Conservation (phyloP, 108 stramenopile genomes). For the Cyclostephanos invisitatus region DNA sequence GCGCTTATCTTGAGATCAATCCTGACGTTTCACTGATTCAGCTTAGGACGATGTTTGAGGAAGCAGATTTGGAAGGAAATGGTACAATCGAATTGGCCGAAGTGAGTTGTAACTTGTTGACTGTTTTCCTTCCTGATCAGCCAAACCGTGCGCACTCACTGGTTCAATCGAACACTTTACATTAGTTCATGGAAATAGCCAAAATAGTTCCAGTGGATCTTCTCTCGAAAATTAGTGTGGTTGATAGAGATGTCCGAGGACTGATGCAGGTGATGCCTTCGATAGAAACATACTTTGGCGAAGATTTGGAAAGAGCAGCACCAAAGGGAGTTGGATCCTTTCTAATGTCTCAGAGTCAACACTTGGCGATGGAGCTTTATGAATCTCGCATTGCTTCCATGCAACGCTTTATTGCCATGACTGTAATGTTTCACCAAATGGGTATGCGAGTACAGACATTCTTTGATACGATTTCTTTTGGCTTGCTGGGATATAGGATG, state of each 20-base stretch:
- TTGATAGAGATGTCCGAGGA: conserved; percentile 61
- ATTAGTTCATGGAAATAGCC: conserved; percentile 34
- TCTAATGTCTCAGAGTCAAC: no score
- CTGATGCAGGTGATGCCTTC: conserved; percentile 57
- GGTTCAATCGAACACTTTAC: background rate
- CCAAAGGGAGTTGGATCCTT: conserved; percentile 34
- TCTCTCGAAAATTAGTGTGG: conserved; percentile 42
- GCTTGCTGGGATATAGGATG: conserved; percentile 60
- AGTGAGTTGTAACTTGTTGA: background rate
- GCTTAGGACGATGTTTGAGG: no score
- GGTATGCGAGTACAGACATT: conserved; percentile 64
- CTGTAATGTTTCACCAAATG: conserved; percentile 86
- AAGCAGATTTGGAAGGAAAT: conserved; percentile 22
- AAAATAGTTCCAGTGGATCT: conserved; percentile 30
- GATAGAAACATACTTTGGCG: conserved; percentile 71
- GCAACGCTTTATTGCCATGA: conserved; percentile 81
- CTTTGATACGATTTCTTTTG: conserved; percentile 63
- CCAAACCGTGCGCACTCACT: background rate
- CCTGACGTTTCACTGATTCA: no score
- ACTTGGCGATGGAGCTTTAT: no score
- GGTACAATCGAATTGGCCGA: conserved; percentile 32
- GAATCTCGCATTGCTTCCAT: conserved; percentile 52
- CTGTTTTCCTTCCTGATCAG: background rate
- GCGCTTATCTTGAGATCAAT: no score
- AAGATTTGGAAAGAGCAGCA: conserved; percentile 34